A percentile compares a stretch with the other conserved stretches of the same genome.
Evolutionary conservation across 805 yeast genomes (phyloP).

Genomic region (Candida sonorensis): DNA sequence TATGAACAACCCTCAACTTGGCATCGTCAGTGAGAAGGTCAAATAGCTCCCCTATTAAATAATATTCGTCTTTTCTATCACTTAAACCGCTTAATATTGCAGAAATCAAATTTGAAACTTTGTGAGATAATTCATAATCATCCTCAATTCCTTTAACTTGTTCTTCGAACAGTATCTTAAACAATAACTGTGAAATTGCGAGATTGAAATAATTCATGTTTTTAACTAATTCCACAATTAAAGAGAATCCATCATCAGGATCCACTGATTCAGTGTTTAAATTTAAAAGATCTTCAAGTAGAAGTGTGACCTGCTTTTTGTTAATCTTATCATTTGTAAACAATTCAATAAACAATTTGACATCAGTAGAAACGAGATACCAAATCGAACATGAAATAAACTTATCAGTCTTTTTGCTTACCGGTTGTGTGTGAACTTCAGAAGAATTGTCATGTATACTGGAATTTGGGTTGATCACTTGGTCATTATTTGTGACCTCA

Average conservation of each 20-base stretch:
- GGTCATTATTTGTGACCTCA: too few species aligned
- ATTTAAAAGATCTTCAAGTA: constrained; percentile 11
- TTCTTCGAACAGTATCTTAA: constrained; percentile 26
- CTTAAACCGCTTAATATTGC: constrained; percentile 9
- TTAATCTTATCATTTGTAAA: constrained; percentile 11
- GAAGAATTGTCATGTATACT: too few species aligned
- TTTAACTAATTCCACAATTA: constrained; percentile 14
- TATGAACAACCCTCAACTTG: constrained; percentile 28
- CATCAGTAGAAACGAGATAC: constrained; percentile 13
- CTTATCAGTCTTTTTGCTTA: constrained; percentile 5
- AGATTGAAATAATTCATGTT: constrained; percentile 33
- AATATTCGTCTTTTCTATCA: constrained; percentile 6
- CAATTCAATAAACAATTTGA: constrained; percentile 13
- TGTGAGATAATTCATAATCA: constrained; percentile 7
- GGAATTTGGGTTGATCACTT: too few species aligned
- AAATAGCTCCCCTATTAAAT: constrained; percentile 32
- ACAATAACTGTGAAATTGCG: constrained; percentile 34
- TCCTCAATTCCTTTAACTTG: constrained; percentile 4
- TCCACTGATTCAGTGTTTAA: constrained; percentile 5
- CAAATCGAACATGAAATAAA: constrained; percentile 18
- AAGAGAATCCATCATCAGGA: background rate
- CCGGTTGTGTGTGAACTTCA: too few species aligned
- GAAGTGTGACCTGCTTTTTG: constrained; percentile 7
- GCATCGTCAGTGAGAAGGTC: constrained; percentile 26
- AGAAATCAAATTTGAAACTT: constrained; percentile 6